These are phyloP conservation scores for Phytophthora fragariaefolia DNA, from an alignment of 352 stramenopile genomes.

Conservation along the genomic window DNA sequence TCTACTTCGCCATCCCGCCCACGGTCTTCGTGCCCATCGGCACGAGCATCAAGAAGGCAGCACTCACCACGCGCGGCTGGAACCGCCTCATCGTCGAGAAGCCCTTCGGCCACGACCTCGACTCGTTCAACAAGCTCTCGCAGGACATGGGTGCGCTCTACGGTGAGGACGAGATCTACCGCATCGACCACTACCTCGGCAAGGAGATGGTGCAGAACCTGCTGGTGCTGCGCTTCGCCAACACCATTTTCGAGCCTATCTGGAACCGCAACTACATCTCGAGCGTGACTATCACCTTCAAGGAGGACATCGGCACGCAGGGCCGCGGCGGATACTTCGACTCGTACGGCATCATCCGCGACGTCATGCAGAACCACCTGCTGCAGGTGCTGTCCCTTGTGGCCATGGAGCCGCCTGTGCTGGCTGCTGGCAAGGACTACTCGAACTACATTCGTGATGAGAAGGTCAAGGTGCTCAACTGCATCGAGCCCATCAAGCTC, in stretches of 20 bases:
- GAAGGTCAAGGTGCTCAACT: conserved; percentile 98
- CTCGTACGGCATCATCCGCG: conserved; percentile 98
- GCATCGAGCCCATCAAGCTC: conserved; percentile 92
- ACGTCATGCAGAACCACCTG: conserved; percentile 99
- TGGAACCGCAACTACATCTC: conserved; percentile 98
- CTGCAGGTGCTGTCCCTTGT: conserved; percentile 98
- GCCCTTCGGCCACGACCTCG: conserved; percentile 96
- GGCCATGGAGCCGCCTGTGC: conserved; percentile 95
- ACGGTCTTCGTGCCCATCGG: conserved; percentile 96
- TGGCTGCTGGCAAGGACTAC: conserved; percentile 88
- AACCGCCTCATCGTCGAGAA: conserved; percentile 98
- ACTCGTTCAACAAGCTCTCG: conserved; percentile 93
- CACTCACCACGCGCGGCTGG: conserved; percentile 91
- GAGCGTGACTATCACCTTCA: conserved; percentile 97
- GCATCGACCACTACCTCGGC: conserved; percentile 97
- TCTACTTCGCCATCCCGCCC: conserved; percentile 98
- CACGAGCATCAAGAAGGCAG: conserved; percentile 92
- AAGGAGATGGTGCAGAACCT: conserved; percentile 99
- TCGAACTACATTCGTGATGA: conserved; percentile 96
- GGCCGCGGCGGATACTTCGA: conserved; percentile 98
- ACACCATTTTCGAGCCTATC: conserved; percentile 97
- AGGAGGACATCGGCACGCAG: conserved; percentile 97
- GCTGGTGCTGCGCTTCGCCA: conserved; percentile 96
- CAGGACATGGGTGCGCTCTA: conserved; percentile 86
- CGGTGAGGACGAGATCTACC: conserved; percentile 93